Evolutionary conservation across 768 basidiomycete genomes (phyloP).

Genomic region (Mycena polygramma): DNA sequence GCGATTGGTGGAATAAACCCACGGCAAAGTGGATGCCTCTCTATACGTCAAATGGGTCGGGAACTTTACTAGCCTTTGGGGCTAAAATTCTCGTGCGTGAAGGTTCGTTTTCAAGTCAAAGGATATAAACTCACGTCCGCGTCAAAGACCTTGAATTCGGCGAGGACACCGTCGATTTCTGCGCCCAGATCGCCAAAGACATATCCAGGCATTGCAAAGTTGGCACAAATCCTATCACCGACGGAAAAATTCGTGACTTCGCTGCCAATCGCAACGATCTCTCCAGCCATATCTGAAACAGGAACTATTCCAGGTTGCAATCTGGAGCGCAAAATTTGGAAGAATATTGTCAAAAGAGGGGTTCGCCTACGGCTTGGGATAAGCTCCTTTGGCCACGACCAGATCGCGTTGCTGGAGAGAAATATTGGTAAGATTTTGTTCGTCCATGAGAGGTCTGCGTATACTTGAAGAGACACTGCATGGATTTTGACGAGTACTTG

Average conservation of each 20-base stretch:
- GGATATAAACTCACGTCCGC: slow-evolving; percentile 46
- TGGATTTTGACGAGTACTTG: slow-evolving; percentile 57
- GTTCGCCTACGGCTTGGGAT: slow-evolving; percentile 16
- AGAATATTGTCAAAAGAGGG: background rate
- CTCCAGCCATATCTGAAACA: slow-evolving; percentile 49
- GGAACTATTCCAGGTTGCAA: slow-evolving; percentile 45
- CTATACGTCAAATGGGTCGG: slow-evolving; percentile 60
- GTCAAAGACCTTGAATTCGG: slow-evolving; percentile 54
- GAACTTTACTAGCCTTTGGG: slow-evolving; percentile 49
- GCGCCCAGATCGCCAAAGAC: slow-evolving; percentile 51
- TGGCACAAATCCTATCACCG: slow-evolving; percentile 46
- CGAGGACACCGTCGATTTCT: slow-evolving; percentile 52
- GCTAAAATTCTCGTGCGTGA: background rate
- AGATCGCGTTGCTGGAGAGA: slow-evolving; percentile 52
- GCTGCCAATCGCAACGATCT: slow-evolving; percentile 28
- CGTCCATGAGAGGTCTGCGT: background rate
- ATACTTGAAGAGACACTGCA: slow-evolving; percentile 54
- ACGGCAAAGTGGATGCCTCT: slow-evolving; percentile 62
- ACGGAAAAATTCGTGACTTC: slow-evolving; percentile 20
- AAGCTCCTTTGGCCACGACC: slow-evolving; percentile 42
- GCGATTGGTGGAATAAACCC: slow-evolving; percentile 21
- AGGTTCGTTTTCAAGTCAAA: too few species aligned
- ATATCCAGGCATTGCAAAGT: slow-evolving; percentile 50
- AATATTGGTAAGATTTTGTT: background rate
- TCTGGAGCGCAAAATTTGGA: background rate